Conservation (phyloP, 352 stramenopile genomes). For the Sclerospora graminicola region DNA sequence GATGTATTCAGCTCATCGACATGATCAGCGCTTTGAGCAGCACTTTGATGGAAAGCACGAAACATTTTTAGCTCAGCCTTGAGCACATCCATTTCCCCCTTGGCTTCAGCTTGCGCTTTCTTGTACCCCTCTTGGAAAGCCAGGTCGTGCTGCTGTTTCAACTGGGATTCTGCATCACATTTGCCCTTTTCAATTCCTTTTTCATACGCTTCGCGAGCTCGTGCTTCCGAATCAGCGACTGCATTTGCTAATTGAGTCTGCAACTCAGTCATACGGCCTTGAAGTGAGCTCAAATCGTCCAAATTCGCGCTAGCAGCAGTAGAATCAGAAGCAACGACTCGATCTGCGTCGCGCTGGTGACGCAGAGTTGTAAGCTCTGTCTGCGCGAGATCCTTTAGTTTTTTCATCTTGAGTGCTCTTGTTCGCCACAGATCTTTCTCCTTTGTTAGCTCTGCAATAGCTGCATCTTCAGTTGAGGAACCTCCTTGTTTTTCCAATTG, state of each 20-base stretch:
- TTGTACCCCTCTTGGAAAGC: conserved; percentile 29
- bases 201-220: conserved; percentile 31
- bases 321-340: conserved; percentile 2
- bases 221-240: conserved; percentile 19
- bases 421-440: conserved; percentile 73
- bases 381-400: conserved; percentile 63
- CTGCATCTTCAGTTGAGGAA: not conserved
- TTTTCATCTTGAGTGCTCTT: conserved; percentile 80
- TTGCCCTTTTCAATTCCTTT: conserved; percentile 28
- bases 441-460: conserved; percentile 21
- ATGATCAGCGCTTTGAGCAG: conserved; percentile 22
- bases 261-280: conserved; percentile 22
- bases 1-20: conserved; percentile 18
- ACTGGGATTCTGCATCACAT: conserved; percentile 22
- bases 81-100: conserved; percentile 32
- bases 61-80: conserved; percentile 40
- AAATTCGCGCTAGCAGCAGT: not conserved
- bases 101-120: conserved; percentile 22
- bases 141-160: conserved; percentile 22
- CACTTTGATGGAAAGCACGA: conserved; percentile 34
- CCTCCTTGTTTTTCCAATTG: conserved; percentile 17
- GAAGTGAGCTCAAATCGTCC: conserved; percentile 21
- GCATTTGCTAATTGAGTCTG: conserved; percentile 29
- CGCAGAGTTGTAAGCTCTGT: conserved; percentile 37
- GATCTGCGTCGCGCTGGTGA: conserved; percentile 16